Conservation (phyloP, 2,329 filamentous ascomycete species). For the Penicillium sp. region DNA sequence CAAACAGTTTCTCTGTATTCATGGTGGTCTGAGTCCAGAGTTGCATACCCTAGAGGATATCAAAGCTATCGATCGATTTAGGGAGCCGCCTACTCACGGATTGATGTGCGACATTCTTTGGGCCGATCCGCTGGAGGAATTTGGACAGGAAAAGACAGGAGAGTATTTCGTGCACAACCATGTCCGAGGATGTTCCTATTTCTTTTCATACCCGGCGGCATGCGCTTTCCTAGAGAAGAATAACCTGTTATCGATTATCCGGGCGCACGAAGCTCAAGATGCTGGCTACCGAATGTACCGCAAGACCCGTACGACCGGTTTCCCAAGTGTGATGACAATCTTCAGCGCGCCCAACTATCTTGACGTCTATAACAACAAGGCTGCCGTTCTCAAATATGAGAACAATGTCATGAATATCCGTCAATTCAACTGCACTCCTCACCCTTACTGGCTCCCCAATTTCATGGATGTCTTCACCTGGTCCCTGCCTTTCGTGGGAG, state of each 20-base stretch:
- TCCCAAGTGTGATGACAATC: conserved; percentile 99
- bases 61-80: conserved; percentile 92
- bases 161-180: conserved; percentile 99
- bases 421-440: conserved; percentile 98
- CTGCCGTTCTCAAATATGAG: conserved; percentile 96
- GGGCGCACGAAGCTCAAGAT: conserved; percentile 97
- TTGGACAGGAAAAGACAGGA: conserved; percentile 96
- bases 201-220: conserved; percentile 96
- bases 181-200: conserved; percentile 96
- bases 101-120: conserved; percentile 99
- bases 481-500: conserved; percentile 96
- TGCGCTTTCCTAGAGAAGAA: conserved; percentile 99
- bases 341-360: conserved; percentile 99
- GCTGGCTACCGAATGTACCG: conserved; percentile 98
- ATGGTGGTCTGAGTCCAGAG: conserved; percentile 93
- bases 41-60: conserved; percentile 93
- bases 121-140: conserved; percentile 97
- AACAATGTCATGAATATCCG: conserved; percentile 99
- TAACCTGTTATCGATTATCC: conserved; percentile 93
- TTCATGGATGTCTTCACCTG: conserved; percentile 99
- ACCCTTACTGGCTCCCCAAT: conserved; percentile 98
- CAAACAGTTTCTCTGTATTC: conserved; percentile 98
- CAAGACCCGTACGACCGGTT: conserved; percentile 95
- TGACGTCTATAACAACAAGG: conserved; percentile 99
- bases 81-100: conserved; percentile 93